These are phyloP conservation scores for Coniochaeta ligniaria DNA, from an alignment of 2,329 filamentous ascomycete genomes.

Conservation along the genomic window DNA sequence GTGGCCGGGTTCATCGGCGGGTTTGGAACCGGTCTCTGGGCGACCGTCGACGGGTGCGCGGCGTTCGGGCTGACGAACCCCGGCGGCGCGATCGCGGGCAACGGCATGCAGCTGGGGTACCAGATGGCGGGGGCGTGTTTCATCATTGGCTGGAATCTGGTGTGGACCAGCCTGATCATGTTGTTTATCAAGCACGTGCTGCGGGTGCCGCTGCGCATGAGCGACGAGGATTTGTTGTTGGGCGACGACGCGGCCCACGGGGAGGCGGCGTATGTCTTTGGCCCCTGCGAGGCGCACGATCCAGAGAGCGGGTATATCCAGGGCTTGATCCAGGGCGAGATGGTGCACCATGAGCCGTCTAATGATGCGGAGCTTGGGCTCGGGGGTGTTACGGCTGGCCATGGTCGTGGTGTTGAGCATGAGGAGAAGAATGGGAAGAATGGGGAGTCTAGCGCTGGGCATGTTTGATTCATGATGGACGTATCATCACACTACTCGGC, in stretches of 20 bases:
- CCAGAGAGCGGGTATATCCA: conserved; percentile 16
- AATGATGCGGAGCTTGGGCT: conserved; percentile 11
- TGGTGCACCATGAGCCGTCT: conserved; percentile 5
- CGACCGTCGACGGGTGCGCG: conserved; percentile 34
- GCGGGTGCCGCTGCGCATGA: conserved; percentile 38
- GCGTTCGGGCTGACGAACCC: conserved; percentile 35
- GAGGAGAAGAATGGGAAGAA: conserved; percentile 10
- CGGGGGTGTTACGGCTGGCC: conserved; percentile 4
- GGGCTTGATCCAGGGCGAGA: conserved; percentile 17
- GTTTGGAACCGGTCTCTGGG: conserved; percentile 37
- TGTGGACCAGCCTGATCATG: conserved; percentile 41
- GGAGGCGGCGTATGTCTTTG: conserved; percentile 33
- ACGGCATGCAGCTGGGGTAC: conserved; percentile 39
- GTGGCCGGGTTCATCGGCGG: conserved; percentile 37
- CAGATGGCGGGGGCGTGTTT: conserved; percentile 41
- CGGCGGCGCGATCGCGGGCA: conserved; percentile 42
- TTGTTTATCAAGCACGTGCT: conserved; percentile 42
- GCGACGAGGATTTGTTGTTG: conserved; percentile 33
- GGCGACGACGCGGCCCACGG: conserved; percentile 41
- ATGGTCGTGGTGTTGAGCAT: conserved; percentile 4
- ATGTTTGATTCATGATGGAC: too few relatives aligned
- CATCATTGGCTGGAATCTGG: conserved; percentile 41
- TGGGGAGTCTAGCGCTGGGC: conserved; percentile 5
- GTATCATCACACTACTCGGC: too few relatives aligned
- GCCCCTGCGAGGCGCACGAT: conserved; percentile 15